Base-by-base conservation (phyloP, 2,329 filamentous ascomycete genomes). In the Thielaviopsis populi region DNA sequence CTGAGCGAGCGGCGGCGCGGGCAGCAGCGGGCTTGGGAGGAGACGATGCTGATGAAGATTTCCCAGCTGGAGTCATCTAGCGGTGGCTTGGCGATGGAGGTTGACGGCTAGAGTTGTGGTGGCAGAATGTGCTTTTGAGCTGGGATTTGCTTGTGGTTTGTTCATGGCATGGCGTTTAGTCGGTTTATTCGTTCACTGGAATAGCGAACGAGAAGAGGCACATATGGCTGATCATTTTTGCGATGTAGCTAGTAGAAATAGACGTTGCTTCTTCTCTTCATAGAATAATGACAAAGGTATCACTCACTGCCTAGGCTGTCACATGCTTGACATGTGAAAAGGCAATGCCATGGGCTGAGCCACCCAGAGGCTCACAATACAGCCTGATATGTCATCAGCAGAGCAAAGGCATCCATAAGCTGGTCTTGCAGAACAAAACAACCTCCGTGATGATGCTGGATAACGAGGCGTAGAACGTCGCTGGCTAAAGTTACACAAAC, bases 11-110 rank as follows among this genome's bases (percentile, higher is more conserved):
- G 79, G 66, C 83, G 82, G 68, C 78, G 79, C 68, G 76, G 76
- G 48, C 83, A 86, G 11, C 91, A 84, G 70, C 75, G 72, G 54
- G 72, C 71, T 19, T 94, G 88, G 89, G 85, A 85, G 72, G 76
- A 66, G 48, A 63, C 56, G 13, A 40, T 63, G 40, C 40, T 66
- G 27, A 66, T 66, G 65, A 78, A 78, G 68, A 82, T 89, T 65
- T 72, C 80, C 54, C 76, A 82, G 68, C 70, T 72, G 62, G 67
- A 67, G 61, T 70, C 69, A 48, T 67, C 66, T 10, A 65, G 27
- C 5, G 37, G 24, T 10, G 64, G 68, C 22, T 68, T 68, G 42
- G 69, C 69, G 15, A 74, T 75, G 74, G 73, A 75, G 61, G 66
- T 75, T 62, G 74, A 75, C 67, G 67, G 68, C 66, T 68, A 62